Percentiles rank a stretch among this genome's conserved stretches.
Evolutionary conservation across 1,284 basidiomycete genomes (phyloP).

Genomic region (Rhodotorula sp.): DNA sequence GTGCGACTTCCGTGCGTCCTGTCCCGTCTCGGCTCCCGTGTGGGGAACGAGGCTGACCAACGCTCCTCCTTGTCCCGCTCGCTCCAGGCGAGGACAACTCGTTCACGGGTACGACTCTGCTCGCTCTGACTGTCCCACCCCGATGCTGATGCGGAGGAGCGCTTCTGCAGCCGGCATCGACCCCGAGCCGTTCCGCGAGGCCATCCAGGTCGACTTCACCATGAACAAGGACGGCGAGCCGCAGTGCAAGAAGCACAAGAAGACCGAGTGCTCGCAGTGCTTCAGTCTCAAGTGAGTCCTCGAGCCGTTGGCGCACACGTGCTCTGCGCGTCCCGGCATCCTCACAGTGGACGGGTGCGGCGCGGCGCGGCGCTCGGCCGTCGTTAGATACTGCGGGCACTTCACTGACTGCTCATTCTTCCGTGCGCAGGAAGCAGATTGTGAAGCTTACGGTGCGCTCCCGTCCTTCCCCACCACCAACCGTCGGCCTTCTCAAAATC

Average conservation of each 20-base stretch:
- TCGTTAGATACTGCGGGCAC: no score
- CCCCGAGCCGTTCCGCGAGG: constrained; percentile 11
- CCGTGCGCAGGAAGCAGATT: constrained; percentile 24
- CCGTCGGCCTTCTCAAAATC: not conserved
- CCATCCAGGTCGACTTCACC: constrained; percentile 21
- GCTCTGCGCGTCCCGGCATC: not conserved
- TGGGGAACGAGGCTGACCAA: not conserved
- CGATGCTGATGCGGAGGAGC: not conserved
- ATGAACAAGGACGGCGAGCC: constrained; percentile 33
- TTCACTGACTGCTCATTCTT: not conserved
- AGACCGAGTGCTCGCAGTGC: constrained; percentile 22
- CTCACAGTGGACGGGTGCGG: not conserved
- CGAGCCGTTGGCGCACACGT: no score
- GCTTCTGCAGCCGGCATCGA: constrained; percentile 5
- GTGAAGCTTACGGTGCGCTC: constrained; percentile 23
- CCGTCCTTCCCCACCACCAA: not conserved
- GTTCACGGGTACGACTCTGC: constrained; percentile 21
- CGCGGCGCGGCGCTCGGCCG: no score
- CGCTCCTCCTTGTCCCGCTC: not conserved
- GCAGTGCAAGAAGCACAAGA: constrained; percentile 38
- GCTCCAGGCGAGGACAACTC: constrained; percentile 32
- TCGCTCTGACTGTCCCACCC: no score
- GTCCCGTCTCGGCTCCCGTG: not conserved
- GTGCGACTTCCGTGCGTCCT: constrained; percentile 18
- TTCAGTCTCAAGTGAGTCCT: constrained; percentile 17